Conservation (phyloP, 495 filamentous ascomycete species). For the Penicillium coprophilum region DNA sequence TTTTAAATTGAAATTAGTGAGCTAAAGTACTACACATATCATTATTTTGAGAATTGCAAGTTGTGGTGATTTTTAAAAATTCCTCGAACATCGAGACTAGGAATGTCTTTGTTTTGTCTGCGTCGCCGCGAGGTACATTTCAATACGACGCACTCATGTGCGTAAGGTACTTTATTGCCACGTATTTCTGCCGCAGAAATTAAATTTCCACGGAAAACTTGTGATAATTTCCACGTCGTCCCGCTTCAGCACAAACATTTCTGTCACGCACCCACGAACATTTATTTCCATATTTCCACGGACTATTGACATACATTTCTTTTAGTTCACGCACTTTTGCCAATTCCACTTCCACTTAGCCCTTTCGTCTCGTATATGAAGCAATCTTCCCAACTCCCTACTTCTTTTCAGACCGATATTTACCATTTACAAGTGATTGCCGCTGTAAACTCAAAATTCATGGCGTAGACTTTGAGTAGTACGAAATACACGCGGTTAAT, state of each 20-base stretch:
- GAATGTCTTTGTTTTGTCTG: no score
- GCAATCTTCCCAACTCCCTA: no score
- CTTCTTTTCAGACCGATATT: neutral
- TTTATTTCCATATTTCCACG: neutral
- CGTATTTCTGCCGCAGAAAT: neutral
- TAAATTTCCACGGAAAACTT: neutral
- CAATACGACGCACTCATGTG: neutral
- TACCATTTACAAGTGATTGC: neutral
- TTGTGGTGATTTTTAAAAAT: neutral
- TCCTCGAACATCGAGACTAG: neutral
- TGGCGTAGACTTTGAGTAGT: neutral
- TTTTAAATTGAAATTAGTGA: neutral
- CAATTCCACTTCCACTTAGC: no score
- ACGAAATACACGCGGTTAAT: neutral
- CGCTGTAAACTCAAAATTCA: neutral
- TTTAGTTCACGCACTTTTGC: neutral
- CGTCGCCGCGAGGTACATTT: neutral
- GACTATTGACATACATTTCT: neutral
- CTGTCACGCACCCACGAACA: neutral
- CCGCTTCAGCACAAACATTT: neutral
- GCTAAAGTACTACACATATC: neutral
- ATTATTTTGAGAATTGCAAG: neutral
- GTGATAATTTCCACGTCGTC: neutral
- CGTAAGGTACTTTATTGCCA: accelerated
- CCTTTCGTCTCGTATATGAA: no score